Evolutionary conservation across 352 stramenopile species (phyloP).

Genomic region (Pythium rishiriense): DNA sequence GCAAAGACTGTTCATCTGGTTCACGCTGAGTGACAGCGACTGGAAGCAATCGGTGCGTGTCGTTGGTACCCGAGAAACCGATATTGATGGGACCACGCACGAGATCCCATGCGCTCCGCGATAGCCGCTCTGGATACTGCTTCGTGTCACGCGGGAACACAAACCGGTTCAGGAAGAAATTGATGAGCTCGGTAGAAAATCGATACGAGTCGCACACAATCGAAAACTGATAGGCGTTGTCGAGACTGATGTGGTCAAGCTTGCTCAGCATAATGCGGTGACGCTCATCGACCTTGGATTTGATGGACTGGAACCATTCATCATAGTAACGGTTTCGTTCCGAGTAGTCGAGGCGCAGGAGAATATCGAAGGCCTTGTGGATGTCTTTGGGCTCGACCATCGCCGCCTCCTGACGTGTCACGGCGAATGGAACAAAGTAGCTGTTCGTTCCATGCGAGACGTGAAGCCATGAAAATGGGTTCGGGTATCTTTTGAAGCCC

Average conservation of each 20-base stretch:
- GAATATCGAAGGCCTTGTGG: slow-evolving; percentile 40
- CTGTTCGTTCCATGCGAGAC: neutral
- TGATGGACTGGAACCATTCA: slow-evolving; percentile 49
- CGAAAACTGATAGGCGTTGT: slow-evolving; percentile 64
- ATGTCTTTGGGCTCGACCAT: too few relatives aligned
- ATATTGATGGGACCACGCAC: slow-evolving; percentile 55
- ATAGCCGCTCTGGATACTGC: slow-evolving; percentile 75
- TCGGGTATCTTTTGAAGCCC: too few relatives aligned
- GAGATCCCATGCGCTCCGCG: slow-evolving; percentile 82
- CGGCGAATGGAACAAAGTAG: too few relatives aligned
- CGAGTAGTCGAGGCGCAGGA: slow-evolving; percentile 59
- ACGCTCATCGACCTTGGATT: slow-evolving; percentile 10
- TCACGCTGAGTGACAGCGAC: slow-evolving; percentile 65
- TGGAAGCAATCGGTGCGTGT: slow-evolving; percentile 82
- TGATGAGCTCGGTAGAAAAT: slow-evolving; percentile 71
- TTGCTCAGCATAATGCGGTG: slow-evolving; percentile 44
- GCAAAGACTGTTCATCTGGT: slow-evolving; percentile 47
- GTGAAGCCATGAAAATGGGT: slow-evolving; percentile 7
- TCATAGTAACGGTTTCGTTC: slow-evolving; percentile 59
- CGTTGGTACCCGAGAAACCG: slow-evolving; percentile 91
- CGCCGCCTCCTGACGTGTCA: too few relatives aligned
- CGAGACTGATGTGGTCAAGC: slow-evolving; percentile 74
- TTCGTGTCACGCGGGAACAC: slow-evolving; percentile 85
- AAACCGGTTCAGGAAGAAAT: slow-evolving; percentile 82
- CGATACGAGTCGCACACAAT: slow-evolving; percentile 50